These are phyloP conservation scores for Boletus rubroflammeus DNA, from an alignment of 768 basidiomycete genomes.

Conservation along the genomic window DNA sequence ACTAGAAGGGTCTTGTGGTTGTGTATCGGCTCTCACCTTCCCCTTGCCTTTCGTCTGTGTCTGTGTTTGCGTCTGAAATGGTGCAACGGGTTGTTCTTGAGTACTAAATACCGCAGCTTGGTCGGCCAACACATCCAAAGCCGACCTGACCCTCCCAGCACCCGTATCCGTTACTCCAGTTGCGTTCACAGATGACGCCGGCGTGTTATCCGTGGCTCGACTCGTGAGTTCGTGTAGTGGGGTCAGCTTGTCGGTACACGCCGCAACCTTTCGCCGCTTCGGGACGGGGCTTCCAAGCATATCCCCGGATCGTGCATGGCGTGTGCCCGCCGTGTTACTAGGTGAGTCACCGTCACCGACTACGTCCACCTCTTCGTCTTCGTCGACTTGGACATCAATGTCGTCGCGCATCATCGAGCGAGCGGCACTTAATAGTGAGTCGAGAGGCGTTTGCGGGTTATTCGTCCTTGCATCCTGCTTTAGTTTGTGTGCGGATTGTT, in stretches of 20 bases:
- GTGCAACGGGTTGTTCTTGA: slow-evolving; percentile 25
- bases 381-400: slow-evolving; percentile 28
- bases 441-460: slow-evolving; percentile 47
- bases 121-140: slow-evolving; percentile 70
- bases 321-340: slow-evolving; percentile 19
- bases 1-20: background rate
- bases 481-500: slow-evolving; percentile 16
- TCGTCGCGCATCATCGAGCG: slow-evolving; percentile 50
- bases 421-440: slow-evolving; percentile 60
- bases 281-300: slow-evolving; percentile 36
- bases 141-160: slow-evolving; percentile 40
- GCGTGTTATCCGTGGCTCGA: background rate
- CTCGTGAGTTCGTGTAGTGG: slow-evolving; percentile 3
- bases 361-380: slow-evolving; percentile 28
- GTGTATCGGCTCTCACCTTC: slow-evolving; percentile 13
- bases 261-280: slow-evolving; percentile 34
- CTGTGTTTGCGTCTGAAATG: background rate
- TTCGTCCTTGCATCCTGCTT: slow-evolving; percentile 15
- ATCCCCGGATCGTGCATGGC: slow-evolving; percentile 27
- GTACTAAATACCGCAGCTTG: slow-evolving; percentile 59
- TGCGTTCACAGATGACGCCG: background rate
- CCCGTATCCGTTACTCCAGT: background rate
- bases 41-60: slow-evolving; percentile 18
- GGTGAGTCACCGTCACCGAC: slow-evolving; percentile 22
- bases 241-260: slow-evolving; percentile 9